phyloP scores from a whole-genome alignment of 352 stramenopile species.

The Phytophthora brassicae region DNA sequence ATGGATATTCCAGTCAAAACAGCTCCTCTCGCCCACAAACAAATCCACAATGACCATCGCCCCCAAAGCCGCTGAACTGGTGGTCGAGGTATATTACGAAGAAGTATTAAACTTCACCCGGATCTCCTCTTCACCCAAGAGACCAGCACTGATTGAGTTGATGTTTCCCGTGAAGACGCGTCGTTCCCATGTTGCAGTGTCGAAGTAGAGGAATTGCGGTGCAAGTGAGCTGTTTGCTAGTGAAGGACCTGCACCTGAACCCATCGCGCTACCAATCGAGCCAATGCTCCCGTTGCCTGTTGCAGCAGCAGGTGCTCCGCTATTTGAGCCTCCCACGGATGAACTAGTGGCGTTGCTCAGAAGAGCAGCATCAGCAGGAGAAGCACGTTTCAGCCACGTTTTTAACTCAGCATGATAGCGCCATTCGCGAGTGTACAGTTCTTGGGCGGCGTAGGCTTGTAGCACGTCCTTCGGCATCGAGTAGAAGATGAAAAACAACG shows the following conservation, averaged over 20 bases:
- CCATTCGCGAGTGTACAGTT: slow-evolving; percentile 95
- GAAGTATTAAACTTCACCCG: slow-evolving; percentile 92
- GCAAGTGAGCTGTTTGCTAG: slow-evolving; percentile 42
- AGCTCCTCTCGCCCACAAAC: too few species aligned
- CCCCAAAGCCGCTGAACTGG: slow-evolving; percentile 17
- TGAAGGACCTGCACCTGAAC: slow-evolving; percentile 30
- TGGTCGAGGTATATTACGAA: slow-evolving; percentile 60
- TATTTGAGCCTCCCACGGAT: slow-evolving; percentile 27
- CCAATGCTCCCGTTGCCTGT: slow-evolving; percentile 51
- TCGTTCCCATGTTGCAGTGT: slow-evolving; percentile 94
- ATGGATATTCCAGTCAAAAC: too few species aligned
- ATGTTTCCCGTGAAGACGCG: slow-evolving; percentile 93
- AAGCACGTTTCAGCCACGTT: slow-evolving; percentile 95
- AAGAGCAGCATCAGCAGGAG: slow-evolving; percentile 60
- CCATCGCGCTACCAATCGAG: slow-evolving; percentile 65
- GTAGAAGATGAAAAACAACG: slow-evolving; percentile 99
- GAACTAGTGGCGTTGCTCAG: slow-evolving; percentile 40
- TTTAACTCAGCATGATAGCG: slow-evolving; percentile 97
- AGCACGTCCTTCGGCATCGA: slow-evolving; percentile 97
- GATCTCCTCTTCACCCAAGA: slow-evolving; percentile 94
- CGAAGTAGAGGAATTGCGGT: slow-evolving; percentile 95
- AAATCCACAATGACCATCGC: slow-evolving; percentile 17
- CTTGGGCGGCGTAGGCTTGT: slow-evolving; percentile 90
- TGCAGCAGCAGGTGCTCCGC: slow-evolving; percentile 23
- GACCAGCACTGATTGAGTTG: slow-evolving; percentile 79